Evolutionary conservation across 1,284 basidiomycete genomes (phyloP).

Genomic region (Sanghuangporus sanghuang): DNA sequence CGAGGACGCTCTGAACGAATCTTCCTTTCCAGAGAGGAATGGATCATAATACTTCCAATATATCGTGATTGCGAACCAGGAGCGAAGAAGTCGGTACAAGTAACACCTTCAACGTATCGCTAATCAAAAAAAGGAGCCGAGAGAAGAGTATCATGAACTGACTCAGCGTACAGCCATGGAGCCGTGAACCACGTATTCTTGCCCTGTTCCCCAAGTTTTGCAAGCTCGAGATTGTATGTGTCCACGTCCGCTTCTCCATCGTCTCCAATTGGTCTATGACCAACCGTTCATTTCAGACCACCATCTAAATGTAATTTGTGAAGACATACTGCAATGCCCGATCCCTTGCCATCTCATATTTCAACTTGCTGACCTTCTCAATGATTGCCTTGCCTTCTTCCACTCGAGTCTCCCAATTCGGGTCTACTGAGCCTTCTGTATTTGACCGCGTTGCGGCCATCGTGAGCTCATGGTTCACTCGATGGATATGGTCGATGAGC

Average conservation of each 20-base stretch:
- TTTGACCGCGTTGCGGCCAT: slow-evolving; percentile 21
- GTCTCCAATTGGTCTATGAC: slow-evolving; percentile 54
- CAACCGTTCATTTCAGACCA: neutral
- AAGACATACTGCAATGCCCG: slow-evolving; percentile 60
- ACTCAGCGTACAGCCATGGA: slow-evolving; percentile 95
- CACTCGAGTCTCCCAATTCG: slow-evolving; percentile 37
- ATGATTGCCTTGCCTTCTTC: slow-evolving; percentile 80
- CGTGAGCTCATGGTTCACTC: slow-evolving; percentile 47
- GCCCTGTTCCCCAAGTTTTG: slow-evolving; percentile 39
- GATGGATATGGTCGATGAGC: slow-evolving; percentile 69
- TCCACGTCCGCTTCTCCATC: slow-evolving; percentile 69
- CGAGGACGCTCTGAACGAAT: slow-evolving; percentile 80
- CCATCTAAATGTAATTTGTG: neutral
- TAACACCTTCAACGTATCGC: slow-evolving; percentile 45
- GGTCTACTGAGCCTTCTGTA: slow-evolving; percentile 2
- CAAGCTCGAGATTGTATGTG: slow-evolving; percentile 73
- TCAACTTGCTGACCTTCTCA: slow-evolving; percentile 72
- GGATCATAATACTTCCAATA: slow-evolving; percentile 85
- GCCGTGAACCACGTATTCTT: slow-evolving; percentile 86
- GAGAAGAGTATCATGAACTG: slow-evolving; percentile 26
- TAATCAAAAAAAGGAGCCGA: neutral
- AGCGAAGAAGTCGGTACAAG: slow-evolving; percentile 81
- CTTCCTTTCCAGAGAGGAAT: slow-evolving; percentile 77
- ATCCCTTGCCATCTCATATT: slow-evolving; percentile 88
- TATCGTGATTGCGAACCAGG: slow-evolving; percentile 64